Evolutionary conservation across 2,329 filamentous ascomycete species (phyloP), one percentile per base, ranked within the genome.

Genomic region (Cladosporium cucumerinum): DNA sequence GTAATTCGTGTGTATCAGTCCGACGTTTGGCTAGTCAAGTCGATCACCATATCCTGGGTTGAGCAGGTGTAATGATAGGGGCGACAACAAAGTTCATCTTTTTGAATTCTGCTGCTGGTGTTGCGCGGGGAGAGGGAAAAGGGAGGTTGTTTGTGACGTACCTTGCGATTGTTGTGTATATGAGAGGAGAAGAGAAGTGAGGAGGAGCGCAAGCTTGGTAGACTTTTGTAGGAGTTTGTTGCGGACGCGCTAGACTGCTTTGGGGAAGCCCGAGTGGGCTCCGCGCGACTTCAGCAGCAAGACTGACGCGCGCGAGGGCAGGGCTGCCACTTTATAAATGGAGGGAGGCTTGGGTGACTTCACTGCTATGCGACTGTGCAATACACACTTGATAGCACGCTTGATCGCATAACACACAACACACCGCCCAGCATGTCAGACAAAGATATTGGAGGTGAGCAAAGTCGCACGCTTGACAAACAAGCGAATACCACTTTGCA

Each of bases 21-120:
- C 77, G 83, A 86, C 82, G 82, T 86, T 86, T 86, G 84, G 84
- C 81, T 70, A 79, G 82, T 86, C 84, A 83, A 82, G 83, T 84
- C 82, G 81, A 80, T 86, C 84, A 85, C 83, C 84, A 86, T 75
- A 71, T 65, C 48, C 55, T 55, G 48, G 28, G 46, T 54, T 57
- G 63, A 52, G 61, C 43, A 57, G 54, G 39, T n/a, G 61, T 82
- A 86, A 79, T 80, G 84, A 86, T 86, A 86, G 84, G 84, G 84
- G 84, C 84, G 84, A 86, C 84, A 86, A 78, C 77, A 78, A 79
- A 82, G 60, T 62, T 86, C 84, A 86, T 86, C 39, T 46, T 84
- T 84, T 81, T 23, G 39, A 52, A 65, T 39, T 25, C 25, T 49
- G 69, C 69, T 57, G 61, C 36, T 63, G 73, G 68, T 52, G 21